Evolutionary conservation across 495 filamentous ascomycete genomes (phyloP).

Genomic region (Peziza echinospora): DNA sequence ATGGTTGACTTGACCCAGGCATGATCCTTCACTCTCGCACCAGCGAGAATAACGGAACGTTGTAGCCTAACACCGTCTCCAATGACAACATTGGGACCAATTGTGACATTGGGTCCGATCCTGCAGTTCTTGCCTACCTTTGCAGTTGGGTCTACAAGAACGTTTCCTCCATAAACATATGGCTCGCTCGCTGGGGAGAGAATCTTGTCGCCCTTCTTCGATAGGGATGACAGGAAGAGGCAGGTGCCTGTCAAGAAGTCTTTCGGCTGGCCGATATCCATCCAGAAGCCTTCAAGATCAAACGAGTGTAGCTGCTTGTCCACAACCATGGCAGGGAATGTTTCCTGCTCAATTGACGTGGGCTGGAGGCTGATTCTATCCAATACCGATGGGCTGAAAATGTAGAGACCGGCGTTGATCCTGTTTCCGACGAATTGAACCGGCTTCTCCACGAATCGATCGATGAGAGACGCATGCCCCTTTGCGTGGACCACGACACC

Average conservation of each 20-base stretch:
- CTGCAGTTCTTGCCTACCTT: conserved; percentile 98
- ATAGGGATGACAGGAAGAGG: conserved; percentile 80
- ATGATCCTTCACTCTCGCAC: conserved; percentile 93
- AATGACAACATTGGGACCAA: conserved; percentile 83
- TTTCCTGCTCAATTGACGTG: conserved; percentile 99
- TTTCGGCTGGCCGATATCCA: conserved; percentile 98
- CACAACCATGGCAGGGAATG: conserved; percentile 81
- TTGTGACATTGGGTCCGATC: conserved; percentile 93
- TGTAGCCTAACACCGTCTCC: conserved; percentile 91
- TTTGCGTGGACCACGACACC: conserved; percentile 98
- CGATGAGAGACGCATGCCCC: conserved; percentile 73
- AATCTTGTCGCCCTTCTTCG: conserved; percentile 77
- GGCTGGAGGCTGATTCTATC: conserved; percentile 85
- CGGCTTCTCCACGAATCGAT: conserved; percentile 98
- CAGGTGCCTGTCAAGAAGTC: conserved; percentile 95
- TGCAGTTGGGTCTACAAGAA: conserved; percentile 82
- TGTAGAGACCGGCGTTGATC: conserved; percentile 98
- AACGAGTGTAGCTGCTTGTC: conserved; percentile 93
- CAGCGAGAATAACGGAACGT: conserved; percentile 72
- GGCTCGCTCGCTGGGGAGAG: conserved; percentile 53
- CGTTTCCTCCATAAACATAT: conserved; percentile 86
- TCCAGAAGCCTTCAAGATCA: conserved; percentile 98
- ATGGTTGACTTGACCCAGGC: conserved; percentile 99
- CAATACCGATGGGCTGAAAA: conserved; percentile 83
- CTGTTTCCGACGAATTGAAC: conserved; percentile 98